Evolutionary conservation across 2,329 filamentous ascomycete species (phyloP).

Genomic region (Neoscytalidium dimidiatum): DNA sequence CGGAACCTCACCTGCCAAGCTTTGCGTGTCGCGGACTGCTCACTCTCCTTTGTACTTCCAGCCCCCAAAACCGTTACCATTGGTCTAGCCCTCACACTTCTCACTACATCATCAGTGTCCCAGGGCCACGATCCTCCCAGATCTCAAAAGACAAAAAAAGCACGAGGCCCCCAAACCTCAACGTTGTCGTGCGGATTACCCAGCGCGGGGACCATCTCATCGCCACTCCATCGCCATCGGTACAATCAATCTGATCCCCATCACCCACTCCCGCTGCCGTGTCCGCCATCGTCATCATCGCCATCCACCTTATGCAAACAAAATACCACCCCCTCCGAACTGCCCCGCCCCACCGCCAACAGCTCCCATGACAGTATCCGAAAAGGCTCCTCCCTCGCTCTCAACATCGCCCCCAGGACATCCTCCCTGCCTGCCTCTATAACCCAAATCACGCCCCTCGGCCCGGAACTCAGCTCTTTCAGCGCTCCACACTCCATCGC

Average conservation of each 20-base stretch:
- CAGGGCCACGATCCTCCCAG: background rate
- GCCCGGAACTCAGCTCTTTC: slow-evolving; percentile 1
- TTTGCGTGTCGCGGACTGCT: background rate
- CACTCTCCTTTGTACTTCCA: background rate
- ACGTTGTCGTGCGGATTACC: no score
- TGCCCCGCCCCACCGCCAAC: slow-evolving; percentile 12
- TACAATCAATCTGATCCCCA: background rate
- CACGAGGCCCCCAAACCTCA: background rate
- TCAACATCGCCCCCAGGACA: slow-evolving; percentile 18
- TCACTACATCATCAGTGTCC: background rate
- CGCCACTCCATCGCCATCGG: background rate
- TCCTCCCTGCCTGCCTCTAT: slow-evolving; percentile 15
- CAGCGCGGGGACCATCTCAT: background rate
- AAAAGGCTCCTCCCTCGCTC: background rate
- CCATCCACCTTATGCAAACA: slow-evolving; percentile 1
- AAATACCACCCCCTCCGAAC: slow-evolving; percentile 10
- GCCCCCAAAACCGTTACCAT: background rate
- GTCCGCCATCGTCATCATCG: background rate
- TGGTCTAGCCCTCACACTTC: background rate
- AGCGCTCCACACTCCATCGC: background rate
- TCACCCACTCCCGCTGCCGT: background rate
- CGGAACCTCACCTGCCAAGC: slow-evolving; percentile 9
- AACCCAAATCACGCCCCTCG: slow-evolving; percentile 15
- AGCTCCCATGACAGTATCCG: background rate
- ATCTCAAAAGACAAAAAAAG: background rate